Base-by-base conservation (phyloP, 2,329 filamentous ascomycete species). In the Bipolaris victoriae region DNA sequence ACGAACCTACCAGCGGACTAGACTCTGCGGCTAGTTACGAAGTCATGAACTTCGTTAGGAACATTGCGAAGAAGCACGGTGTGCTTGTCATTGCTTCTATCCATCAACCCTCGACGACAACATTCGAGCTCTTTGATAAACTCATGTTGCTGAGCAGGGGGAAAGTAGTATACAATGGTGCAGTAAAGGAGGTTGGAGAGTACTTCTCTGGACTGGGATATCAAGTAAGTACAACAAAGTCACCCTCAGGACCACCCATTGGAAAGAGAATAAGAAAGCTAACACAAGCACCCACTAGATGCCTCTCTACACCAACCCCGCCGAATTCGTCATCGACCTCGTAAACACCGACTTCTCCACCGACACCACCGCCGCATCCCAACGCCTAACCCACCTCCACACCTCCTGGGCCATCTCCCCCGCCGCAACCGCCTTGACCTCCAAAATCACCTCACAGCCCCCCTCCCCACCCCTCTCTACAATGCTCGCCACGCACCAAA, bases 1-100 rank as follows among this genome's bases (percentile, higher is more conserved):
- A 95, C 70, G 91, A 95, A 75, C 91, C 91, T 0, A 96, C 91
- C 0, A 92, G 89, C 63, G 92, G 92, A 7, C 80, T 96, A 9
- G 92, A 96, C 73, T 93, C 90, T 7, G 87, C 87, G 0, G 88
- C 89, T 0, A 90, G 88, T 56, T 88, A 81, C 63, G 90, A 96
- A 74, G 90, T 96, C 20, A 86, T 94, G 53, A 88, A 82, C 2
- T 92, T 90, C 72, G 83, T 94, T 47, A 86, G 84, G 68, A 79
- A 82, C 9, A 82, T 92, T 29, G 90, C 87, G 0, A 84, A 82
- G 69, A 82, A 83, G 58, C 86, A 91, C 70, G 89, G 88, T 57
- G 86, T 88, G 58, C 86, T 95, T 57, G 86, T 95, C 29, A 87
- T 96, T 57, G 89, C 89, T 3, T 91, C 89, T 37, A 95, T 96